Conservation (phyloP, 2,329 filamentous ascomycete species). For the Colletotrichum sojae region DNA sequence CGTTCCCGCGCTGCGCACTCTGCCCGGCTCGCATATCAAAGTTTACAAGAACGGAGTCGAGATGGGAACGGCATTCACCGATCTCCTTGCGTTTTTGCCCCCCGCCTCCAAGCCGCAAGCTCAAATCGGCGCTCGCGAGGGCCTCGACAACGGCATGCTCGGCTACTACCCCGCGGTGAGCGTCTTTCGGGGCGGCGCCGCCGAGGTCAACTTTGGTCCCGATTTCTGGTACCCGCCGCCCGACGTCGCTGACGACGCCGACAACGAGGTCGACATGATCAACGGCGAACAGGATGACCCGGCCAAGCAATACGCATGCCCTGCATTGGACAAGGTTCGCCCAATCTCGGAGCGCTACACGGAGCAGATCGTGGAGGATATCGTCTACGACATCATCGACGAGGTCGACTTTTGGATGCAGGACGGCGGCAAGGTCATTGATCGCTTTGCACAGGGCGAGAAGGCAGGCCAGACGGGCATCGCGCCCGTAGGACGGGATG, state of each 20-base stretch:
- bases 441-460: slow-evolving; percentile 53
- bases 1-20: slow-evolving; percentile 81
- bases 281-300: slow-evolving; percentile 38
- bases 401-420: slow-evolving; percentile 92
- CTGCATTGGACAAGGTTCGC: slow-evolving; percentile 57
- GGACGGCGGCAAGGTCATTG: slow-evolving; percentile 70
- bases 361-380: slow-evolving; percentile 95
- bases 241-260: slow-evolving; percentile 59
- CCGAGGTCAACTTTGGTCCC: slow-evolving; percentile 94
- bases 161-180: slow-evolving; percentile 97
- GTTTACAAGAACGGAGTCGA: slow-evolving; percentile 93
- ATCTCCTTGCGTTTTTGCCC: slow-evolving; percentile 91
- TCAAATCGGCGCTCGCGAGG: slow-evolving; percentile 83
- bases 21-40: slow-evolving; percentile 88
- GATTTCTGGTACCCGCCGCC: slow-evolving; percentile 91
- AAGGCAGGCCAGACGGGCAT: slow-evolving; percentile 60
- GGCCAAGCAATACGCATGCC: slow-evolving; percentile 10
- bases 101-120: slow-evolving; percentile 84
- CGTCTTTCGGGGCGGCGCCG: slow-evolving; percentile 91
- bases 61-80: slow-evolving; percentile 89
- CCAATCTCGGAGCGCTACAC: slow-evolving; percentile 84
- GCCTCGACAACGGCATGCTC: slow-evolving; percentile 93
- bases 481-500: slow-evolving; percentile 62
- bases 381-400: slow-evolving; percentile 93
- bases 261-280: slow-evolving; percentile 65